phyloP scores from a whole-genome alignment of 495 filamentous ascomycete genomes.

The Penicillium herquei region DNA sequence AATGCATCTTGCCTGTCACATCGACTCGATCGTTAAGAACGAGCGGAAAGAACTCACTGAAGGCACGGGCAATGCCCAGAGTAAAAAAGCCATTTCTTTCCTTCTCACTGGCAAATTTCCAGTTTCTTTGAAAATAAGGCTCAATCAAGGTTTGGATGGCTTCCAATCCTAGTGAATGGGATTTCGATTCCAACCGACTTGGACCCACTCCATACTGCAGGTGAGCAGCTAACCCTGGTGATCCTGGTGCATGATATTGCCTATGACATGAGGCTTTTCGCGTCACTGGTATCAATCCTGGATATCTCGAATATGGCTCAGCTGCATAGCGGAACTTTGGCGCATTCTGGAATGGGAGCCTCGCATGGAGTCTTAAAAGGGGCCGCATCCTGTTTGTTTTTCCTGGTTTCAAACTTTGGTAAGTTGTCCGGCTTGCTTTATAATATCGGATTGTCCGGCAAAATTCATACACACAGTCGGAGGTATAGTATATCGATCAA shows the following conservation, averaged over 20 bases:
- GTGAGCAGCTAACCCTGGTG: background rate
- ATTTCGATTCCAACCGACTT: constrained; percentile 14
- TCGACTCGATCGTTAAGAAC: constrained; percentile 18
- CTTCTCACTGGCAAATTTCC: constrained; percentile 17
- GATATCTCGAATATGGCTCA: no score
- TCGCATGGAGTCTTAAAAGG: no score
- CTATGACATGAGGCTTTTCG: no score
- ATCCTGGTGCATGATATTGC: no score
- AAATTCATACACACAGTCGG: background rate
- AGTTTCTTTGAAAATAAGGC: constrained; percentile 16
- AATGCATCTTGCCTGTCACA: constrained; percentile 18
- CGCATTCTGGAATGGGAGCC: no score
- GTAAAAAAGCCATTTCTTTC: constrained; percentile 16
- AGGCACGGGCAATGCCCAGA: constrained; percentile 21
- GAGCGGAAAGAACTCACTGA: constrained; percentile 20
- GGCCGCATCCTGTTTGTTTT: no score
- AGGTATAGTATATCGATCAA: no score
- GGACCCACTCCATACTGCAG: constrained; percentile 2
- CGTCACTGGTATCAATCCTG: no score
- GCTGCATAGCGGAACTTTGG: no score
- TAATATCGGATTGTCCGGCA: background rate
- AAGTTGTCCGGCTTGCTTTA: background rate
- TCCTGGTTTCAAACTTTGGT: no score
- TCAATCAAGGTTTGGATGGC: constrained; percentile 18
- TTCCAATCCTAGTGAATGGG: constrained; percentile 19